Conservation (phyloP, 192 early-diverging fungal genomes). For the Cetraspora pellucida region DNA sequence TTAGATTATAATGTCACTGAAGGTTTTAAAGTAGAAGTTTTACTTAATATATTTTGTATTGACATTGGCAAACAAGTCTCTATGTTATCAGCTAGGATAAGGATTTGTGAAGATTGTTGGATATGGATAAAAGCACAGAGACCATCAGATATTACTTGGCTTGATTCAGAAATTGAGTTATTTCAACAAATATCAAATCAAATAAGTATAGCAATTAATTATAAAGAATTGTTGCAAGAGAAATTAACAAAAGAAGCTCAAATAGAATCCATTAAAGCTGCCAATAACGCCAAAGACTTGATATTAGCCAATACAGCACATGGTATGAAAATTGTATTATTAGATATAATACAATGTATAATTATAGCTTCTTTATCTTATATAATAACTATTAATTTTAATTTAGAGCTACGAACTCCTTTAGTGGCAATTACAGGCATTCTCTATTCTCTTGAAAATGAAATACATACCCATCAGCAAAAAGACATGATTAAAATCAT, state of each 20-base stretch:
- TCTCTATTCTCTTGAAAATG: conserved; percentile 47
- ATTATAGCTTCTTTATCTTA: too few species aligned
- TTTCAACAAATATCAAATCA: conserved; percentile 48
- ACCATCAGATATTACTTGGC: conserved; percentile 32
- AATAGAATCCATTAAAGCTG: conserved; percentile 46
- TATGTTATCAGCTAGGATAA: neutral
- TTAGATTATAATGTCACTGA: too few species aligned
- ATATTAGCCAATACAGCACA: conserved; percentile 49
- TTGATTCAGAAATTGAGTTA: conserved; percentile 38
- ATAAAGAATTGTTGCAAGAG: conserved; percentile 41
- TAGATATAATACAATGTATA: neutral
- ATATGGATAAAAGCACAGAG: conserved; percentile 20
- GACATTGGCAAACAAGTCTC: neutral
- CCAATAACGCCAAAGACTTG: conserved; percentile 47
- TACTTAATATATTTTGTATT: neutral
- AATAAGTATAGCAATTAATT: conserved; percentile 45
- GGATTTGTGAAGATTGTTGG: neutral
- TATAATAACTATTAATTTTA: too few species aligned
- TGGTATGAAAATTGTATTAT: conserved; percentile 33
- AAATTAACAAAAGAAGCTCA: conserved; percentile 46
- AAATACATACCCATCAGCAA: conserved; percentile 42
- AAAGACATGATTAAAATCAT: conserved; percentile 51
- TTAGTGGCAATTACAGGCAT: conserved; percentile 50
- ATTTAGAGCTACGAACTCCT: conserved; percentile 39
- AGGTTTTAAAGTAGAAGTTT: too few species aligned